Conservation (phyloP, 2,329 filamentous ascomycete genomes). For the Leptosphaerulina australis region DNA sequence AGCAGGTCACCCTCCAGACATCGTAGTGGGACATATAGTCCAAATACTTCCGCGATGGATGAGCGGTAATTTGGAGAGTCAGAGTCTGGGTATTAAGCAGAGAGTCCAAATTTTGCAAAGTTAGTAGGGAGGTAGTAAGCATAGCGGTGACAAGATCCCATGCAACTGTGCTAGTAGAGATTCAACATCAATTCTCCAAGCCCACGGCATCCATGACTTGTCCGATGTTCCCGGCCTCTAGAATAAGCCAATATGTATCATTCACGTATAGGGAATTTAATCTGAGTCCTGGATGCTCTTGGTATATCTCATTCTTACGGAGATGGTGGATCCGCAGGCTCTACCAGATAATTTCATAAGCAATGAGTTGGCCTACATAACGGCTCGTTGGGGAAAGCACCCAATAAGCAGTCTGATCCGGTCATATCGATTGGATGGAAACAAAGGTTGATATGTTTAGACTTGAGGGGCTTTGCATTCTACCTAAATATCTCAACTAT, state of each 20-base stretch:
- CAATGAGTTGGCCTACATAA: not conserved
- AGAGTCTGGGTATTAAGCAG: slow-evolving; percentile 1
- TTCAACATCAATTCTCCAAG: slow-evolving; percentile 8
- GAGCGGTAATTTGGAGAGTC: slow-evolving; percentile 1
- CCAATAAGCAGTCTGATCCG: not conserved
- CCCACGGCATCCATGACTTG: not conserved
- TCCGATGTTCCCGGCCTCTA: not conserved
- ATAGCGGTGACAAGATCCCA: not conserved
- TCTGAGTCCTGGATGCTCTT: not conserved
- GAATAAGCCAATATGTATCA: not conserved
- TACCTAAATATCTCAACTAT: not conserved
- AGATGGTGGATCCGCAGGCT: not conserved
- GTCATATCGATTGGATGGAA: not conserved
- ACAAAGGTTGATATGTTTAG: not conserved
- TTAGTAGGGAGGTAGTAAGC: not conserved
- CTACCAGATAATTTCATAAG: not conserved
- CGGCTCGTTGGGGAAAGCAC: not conserved
- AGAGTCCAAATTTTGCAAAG: not conserved
- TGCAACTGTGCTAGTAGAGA: slow-evolving; percentile 8
- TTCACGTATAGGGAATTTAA: not conserved
- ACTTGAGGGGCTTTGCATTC: not conserved
- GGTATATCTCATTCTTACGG: not conserved
- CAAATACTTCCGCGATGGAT: not conserved
- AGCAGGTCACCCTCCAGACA: slow-evolving; percentile 54
- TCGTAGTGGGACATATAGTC: slow-evolving; percentile 31